A percentile compares a stretch with the other conserved stretches of the same genome.
Evolutionary conservation across 1,284 basidiomycete genomes (phyloP).

Genomic region (Irpex rosettiformis): DNA sequence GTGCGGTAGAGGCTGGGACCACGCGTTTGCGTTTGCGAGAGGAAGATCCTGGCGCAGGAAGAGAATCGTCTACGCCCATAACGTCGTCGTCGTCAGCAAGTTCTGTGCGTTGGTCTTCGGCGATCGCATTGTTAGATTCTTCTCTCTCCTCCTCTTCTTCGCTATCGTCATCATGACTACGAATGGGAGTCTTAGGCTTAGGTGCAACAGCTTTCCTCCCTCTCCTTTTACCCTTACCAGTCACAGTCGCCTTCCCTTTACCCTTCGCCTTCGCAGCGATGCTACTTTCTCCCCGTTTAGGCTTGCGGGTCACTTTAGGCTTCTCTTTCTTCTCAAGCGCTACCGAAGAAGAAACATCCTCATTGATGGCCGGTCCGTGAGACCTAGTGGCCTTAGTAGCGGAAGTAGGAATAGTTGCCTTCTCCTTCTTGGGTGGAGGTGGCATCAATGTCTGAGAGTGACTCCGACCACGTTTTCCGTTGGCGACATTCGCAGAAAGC

Average conservation of each 20-base stretch:
- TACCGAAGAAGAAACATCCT: conserved; percentile 2
- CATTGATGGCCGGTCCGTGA: not conserved
- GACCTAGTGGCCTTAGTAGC: not conserved
- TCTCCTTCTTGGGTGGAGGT: conserved; percentile 7
- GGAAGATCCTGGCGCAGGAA: conserved; percentile 5
- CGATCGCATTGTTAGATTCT: not conserved
- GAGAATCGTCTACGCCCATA: conserved; percentile 26
- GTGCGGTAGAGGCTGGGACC: conserved; percentile 20
- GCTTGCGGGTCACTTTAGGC: not conserved
- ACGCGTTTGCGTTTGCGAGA: conserved; percentile 50
- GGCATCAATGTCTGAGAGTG: conserved; percentile 7
- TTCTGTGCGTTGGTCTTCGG: conserved; percentile 39
- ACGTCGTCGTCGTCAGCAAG: conserved; percentile 39
- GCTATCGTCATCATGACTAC: conserved; percentile 23
- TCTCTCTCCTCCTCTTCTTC: conserved; percentile 16
- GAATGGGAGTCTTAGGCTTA: conserved; percentile 2
- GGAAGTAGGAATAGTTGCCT: not conserved
- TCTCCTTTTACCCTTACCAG: conserved; percentile 7
- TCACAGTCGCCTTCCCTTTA: not conserved
- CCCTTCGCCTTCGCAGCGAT: conserved; percentile 2
- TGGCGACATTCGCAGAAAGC: not conserved
- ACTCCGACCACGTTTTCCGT: not conserved
- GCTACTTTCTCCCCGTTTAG: not conserved
- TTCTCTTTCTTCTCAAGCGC: not conserved
- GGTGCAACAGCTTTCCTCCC: not conserved